A percentile compares a stretch with the other conserved stretches of the same genome.
Conservation (phyloP, 805 yeast species). For the Nakazawaea siamensis region DNA sequence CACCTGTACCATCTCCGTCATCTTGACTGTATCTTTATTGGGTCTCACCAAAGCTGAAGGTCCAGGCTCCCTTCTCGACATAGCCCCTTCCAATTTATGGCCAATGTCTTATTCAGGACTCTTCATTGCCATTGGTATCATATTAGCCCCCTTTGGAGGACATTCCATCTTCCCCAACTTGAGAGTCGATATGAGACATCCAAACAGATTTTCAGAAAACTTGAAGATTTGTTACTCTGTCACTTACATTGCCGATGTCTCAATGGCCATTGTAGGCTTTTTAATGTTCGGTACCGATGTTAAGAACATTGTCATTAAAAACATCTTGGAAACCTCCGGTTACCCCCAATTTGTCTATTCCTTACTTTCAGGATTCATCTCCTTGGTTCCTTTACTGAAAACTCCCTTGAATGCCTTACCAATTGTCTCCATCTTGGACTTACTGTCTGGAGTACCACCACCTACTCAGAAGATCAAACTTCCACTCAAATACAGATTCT, state of each 20-base stretch:
- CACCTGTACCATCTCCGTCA: conserved; percentile 41
- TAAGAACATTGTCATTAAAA: conserved; percentile 70
- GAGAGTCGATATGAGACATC: conserved; percentile 68
- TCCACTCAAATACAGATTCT: background rate
- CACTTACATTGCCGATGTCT: conserved; percentile 49
- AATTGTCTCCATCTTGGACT: conserved; percentile 69
- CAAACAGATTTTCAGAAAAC: conserved; percentile 45
- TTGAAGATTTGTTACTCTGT: conserved; percentile 47
- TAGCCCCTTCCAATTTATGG: conserved; percentile 34
- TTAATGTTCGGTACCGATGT: conserved; percentile 73
- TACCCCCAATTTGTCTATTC: conserved; percentile 57
- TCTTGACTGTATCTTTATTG: conserved; percentile 34
- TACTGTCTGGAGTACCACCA: conserved; percentile 20
- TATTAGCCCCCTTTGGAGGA: conserved; percentile 78
- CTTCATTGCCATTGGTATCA: conserved; percentile 49
- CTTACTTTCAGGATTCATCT: conserved; percentile 58
- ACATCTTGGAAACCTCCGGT: conserved; percentile 54
- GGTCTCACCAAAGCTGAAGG: conserved; percentile 33
- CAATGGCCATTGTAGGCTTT: conserved; percentile 60
- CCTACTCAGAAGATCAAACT: conserved; percentile 5
- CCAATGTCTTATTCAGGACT: conserved; percentile 30
- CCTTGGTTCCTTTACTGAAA: conserved; percentile 78
- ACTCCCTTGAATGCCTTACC: conserved; percentile 85
- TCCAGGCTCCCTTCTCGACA: conserved; percentile 50
- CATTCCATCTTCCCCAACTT: conserved; percentile 79